Conservation (phyloP, 2,329 filamentous ascomycete species). For the Diaporthe citriasiana region DNA sequence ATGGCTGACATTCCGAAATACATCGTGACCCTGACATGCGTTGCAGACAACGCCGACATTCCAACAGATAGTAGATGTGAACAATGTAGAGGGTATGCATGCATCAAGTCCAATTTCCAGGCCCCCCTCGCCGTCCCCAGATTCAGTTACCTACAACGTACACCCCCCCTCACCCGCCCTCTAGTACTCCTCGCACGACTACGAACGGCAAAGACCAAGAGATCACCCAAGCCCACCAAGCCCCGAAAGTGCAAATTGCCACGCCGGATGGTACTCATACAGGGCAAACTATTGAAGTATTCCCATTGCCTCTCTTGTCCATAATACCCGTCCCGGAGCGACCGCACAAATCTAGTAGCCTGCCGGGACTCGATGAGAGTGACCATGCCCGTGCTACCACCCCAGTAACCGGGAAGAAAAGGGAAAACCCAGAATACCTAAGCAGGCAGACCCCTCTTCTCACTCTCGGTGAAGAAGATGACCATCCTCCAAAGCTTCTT, state of each 20-base stretch:
- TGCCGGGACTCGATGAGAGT: too few species aligned
- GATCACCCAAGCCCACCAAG: background rate
- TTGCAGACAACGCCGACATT: background rate
- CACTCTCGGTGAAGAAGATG: constrained; percentile 96
- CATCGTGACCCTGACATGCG: too few species aligned
- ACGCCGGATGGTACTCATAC: background rate
- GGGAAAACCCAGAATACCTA: constrained; percentile 53
- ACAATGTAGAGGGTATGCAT: background rate
- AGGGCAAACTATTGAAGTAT: background rate
- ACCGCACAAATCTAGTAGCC: background rate
- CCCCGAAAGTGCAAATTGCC: background rate
- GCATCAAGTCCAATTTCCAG: constrained; percentile 3
- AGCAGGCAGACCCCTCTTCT: constrained; percentile 86
- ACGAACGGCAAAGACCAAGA: too few species aligned
- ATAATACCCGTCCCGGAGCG: too few species aligned
- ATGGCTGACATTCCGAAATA: too few species aligned
- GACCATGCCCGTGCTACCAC: too few species aligned
- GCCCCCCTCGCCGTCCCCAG: too few species aligned
- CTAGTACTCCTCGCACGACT: background rate
- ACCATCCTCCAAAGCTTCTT: constrained; percentile 99
- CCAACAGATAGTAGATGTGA: background rate
- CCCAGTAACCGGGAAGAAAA: background rate
- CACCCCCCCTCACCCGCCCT: too few species aligned
- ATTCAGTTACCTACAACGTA: background rate
- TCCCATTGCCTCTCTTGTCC: background rate